A percentile compares a stretch with the other conserved stretches of the same genome.
These are phyloP conservation scores for Plasmodium malariae DNA, from an alignment of 169 alveolate species.

Conservation along the genomic window DNA sequence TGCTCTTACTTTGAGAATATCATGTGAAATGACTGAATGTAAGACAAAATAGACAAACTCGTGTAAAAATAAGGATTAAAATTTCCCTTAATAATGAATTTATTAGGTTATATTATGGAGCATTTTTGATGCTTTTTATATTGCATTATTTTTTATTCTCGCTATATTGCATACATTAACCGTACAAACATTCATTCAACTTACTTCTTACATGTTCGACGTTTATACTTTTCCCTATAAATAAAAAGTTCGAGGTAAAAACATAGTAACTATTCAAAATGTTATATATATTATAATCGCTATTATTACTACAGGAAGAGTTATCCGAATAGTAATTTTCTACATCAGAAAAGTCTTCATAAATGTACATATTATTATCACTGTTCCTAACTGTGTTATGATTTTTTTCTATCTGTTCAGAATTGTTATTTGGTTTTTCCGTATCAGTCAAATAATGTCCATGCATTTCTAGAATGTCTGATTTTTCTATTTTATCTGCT, in stretches of 20 bases:
- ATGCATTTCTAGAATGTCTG: not conserved
- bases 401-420: not conserved
- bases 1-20: not conserved
- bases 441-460: not conserved
- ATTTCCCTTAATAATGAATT: not conserved
- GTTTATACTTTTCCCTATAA: constrained; percentile 74
- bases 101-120: too few species aligned
- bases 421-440: not conserved
- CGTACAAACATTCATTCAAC: constrained; percentile 37
- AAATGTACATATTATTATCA: not conserved
- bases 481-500: not conserved
- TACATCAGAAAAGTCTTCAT: not conserved
- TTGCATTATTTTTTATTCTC: not conserved
- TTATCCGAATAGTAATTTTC: constrained; percentile 54
- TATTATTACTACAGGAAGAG: constrained; percentile 33
- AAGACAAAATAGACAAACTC: not conserved
- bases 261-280: constrained; percentile 11
- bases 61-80: not conserved
- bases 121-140: not conserved
- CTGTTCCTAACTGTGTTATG: not conserved
- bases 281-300: constrained; percentile 43
- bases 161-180: not conserved
- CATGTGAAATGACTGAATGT: not conserved
- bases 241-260: constrained; percentile 48
- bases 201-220: constrained; percentile 19